Conservation (phyloP, 768 basidiomycete genomes). For the Mrakia gelida region DNA sequence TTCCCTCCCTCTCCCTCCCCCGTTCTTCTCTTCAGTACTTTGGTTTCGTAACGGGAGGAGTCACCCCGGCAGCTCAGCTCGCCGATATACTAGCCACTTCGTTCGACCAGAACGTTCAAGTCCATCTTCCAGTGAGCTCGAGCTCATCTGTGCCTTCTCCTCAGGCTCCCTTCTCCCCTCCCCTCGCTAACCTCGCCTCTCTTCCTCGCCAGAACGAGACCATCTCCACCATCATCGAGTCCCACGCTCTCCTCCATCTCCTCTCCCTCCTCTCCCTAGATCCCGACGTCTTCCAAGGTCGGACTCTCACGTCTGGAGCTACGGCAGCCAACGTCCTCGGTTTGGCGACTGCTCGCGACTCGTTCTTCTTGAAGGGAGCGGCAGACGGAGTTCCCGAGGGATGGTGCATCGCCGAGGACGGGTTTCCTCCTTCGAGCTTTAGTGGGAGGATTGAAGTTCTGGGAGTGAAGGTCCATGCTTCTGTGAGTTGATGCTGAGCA, state of each 20-base stretch:
- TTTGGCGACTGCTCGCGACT: constrained; percentile 47
- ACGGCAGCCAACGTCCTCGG: constrained; percentile 50
- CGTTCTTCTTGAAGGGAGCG: constrained; percentile 36
- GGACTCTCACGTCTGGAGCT: constrained; percentile 49
- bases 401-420: constrained; percentile 47
- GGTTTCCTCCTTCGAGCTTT: constrained; percentile 35
- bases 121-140: constrained; percentile 38
- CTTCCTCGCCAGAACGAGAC: constrained; percentile 37
- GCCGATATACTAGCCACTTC: constrained; percentile 47
- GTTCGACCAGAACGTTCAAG: constrained; percentile 47
- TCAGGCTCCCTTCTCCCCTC: constrained; percentile 33
- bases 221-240: constrained; percentile 36
- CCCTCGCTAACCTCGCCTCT: constrained; percentile 38
- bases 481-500: constrained; percentile 25
- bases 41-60: constrained; percentile 44
- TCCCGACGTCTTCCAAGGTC: constrained; percentile 38
- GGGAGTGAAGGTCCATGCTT: constrained; percentile 47
- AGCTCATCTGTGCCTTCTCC: constrained; percentile 39
- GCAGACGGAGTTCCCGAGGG: constrained; percentile 37
- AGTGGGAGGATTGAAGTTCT: constrained; percentile 44
- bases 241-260: constrained; percentile 34
- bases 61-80: constrained; percentile 44
- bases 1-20: not conserved
- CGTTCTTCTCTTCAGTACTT: constrained; percentile 34
- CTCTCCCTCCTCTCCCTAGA: constrained; percentile 36